Percentiles rank a stretch among this genome's conserved stretches.
Evolutionary conservation across 2,329 filamentous ascomycete genomes (phyloP).

Genomic region (Colletotrichum sp.): DNA sequence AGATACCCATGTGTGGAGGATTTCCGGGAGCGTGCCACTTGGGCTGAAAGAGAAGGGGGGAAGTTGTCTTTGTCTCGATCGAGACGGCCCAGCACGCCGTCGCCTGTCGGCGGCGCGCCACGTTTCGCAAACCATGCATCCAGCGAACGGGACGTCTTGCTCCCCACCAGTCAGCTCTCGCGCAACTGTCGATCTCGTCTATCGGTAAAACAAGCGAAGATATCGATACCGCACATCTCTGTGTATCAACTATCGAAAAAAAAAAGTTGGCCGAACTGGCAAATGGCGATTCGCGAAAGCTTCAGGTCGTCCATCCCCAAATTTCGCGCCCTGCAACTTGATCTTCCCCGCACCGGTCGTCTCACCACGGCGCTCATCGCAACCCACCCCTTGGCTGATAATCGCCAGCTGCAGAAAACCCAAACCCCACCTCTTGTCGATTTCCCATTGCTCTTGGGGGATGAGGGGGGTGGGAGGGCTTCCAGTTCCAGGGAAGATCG

Average conservation of each 20-base stretch:
- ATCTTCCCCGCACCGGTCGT: constrained; percentile 14
- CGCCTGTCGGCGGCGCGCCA: neutral
- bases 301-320: neutral
- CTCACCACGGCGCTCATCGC: neutral
- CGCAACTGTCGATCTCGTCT: neutral
- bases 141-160: neutral
- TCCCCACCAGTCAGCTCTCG: neutral
- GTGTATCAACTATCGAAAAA: neutral
- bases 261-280: neutral
- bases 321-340: neutral
- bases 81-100: neutral
- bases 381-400: neutral
- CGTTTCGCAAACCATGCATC: neutral
- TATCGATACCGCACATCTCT: neutral
- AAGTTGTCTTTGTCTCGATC: constrained; percentile 1
- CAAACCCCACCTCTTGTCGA: neutral
- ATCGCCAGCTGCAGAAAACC: neutral
- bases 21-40: neutral
- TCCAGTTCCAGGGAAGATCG: constrained; percentile 5
- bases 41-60: neutral
- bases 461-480: neutral
- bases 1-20: neutral
- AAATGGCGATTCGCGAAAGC: neutral
- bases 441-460: neutral
- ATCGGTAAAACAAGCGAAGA: constrained; percentile 2